Evolutionary conservation across 371 early-diverging fungal genomes (phyloP).

Genomic region (Circinella minor): DNA sequence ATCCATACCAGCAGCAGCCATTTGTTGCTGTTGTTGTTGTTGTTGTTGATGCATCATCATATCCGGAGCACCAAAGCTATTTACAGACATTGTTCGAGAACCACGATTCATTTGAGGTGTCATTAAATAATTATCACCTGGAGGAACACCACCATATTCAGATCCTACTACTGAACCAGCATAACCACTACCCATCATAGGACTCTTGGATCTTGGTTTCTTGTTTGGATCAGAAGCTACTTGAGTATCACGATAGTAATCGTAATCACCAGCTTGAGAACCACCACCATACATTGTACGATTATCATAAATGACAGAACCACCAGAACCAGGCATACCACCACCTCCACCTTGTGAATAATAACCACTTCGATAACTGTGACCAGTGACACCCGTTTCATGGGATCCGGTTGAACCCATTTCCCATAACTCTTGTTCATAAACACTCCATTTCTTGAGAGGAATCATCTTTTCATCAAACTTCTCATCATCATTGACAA

Average conservation of each 20-base stretch:
- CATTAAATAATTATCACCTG: slow-evolving; percentile 27
- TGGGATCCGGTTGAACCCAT: slow-evolving; percentile 61
- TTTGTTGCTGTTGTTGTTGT: background rate
- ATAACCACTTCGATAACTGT: slow-evolving; percentile 40
- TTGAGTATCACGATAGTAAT: slow-evolving; percentile 54
- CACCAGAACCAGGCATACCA: slow-evolving; percentile 18
- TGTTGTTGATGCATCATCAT: slow-evolving; percentile 14
- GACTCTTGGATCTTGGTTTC: slow-evolving; percentile 37
- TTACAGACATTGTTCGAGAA: slow-evolving; percentile 42
- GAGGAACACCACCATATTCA: slow-evolving; percentile 17
- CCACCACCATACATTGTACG: slow-evolving; percentile 54
- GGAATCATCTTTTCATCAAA: slow-evolving; percentile 91
- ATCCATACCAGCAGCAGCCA: background rate
- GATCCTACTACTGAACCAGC: slow-evolving; percentile 25
- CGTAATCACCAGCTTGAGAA: slow-evolving; percentile 45
- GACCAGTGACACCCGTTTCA: slow-evolving; percentile 55
- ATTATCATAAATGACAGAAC: slow-evolving; percentile 40
- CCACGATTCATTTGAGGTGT: slow-evolving; percentile 31
- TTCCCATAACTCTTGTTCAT: slow-evolving; percentile 87
- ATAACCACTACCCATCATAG: slow-evolving; percentile 24
- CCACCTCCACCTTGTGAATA: slow-evolving; percentile 32
- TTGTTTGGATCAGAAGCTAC: slow-evolving; percentile 22
- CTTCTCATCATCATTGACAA: slow-evolving; percentile 70
- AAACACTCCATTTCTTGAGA: slow-evolving; percentile 91
- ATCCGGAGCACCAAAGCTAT: slow-evolving; percentile 40